Percentiles rank a stretch among this genome's conserved stretches.
These are phyloP conservation scores for Termitomyces sp. DNA, from an alignment of 768 basidiomycete genomes.

Conservation along the genomic window DNA sequence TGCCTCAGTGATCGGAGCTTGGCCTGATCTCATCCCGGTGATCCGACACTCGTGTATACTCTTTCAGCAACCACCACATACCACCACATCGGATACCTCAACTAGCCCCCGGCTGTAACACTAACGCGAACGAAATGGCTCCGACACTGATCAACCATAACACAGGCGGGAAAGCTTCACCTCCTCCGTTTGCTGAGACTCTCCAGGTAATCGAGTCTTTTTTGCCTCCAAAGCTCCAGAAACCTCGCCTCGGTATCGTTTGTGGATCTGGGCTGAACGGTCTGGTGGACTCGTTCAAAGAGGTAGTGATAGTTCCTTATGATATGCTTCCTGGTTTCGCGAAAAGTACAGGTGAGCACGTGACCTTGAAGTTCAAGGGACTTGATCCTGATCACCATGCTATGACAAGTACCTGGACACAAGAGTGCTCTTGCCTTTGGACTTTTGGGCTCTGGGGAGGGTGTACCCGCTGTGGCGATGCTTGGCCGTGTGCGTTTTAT, in stretches of 20 bases:
- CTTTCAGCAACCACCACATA: no score
- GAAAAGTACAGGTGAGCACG: constrained; percentile 66
- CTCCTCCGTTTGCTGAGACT: constrained; percentile 21
- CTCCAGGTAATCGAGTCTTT: constrained; percentile 27
- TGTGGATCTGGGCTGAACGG: constrained; percentile 86
- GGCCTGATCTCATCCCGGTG: no score
- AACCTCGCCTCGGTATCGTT: constrained; percentile 74
- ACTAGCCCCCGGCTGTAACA: background rate
- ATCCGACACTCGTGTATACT: no score
- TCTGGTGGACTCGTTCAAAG: constrained; percentile 57
- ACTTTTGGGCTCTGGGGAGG: constrained; percentile 54
- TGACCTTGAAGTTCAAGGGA: no score
- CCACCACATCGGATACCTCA: background rate
- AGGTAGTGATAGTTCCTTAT: constrained; percentile 63
- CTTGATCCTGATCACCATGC: background rate
- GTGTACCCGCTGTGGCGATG: constrained; percentile 86
- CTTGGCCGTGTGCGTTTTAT: constrained; percentile 67
- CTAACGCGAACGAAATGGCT: background rate
- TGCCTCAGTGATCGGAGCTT: no score
- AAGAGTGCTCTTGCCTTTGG: constrained; percentile 81
- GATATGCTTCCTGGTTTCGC: constrained; percentile 68
- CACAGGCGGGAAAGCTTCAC: no score
- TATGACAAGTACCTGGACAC: constrained; percentile 68
- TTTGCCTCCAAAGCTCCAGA: constrained; percentile 32
- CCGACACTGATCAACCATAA: background rate